phyloP scores from a whole-genome alignment of 1,284 basidiomycete genomes.

The Microstroma glucosiphilum region DNA sequence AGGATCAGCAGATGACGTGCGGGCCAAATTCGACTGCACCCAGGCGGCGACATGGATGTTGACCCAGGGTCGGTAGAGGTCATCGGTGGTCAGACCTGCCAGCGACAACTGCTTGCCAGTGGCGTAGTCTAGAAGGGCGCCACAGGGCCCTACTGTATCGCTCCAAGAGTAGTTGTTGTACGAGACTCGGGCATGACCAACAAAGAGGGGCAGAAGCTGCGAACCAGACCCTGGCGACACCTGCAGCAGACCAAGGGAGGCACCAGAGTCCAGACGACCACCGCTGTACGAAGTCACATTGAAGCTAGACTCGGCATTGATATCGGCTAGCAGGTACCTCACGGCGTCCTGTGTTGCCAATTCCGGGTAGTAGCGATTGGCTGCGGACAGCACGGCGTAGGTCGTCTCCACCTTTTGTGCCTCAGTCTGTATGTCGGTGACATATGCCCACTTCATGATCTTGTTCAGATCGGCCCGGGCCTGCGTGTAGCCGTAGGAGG shows the following conservation, averaged over 20 bases:
- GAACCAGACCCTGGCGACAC: constrained; percentile 32
- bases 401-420: constrained; percentile 38
- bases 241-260: constrained; percentile 41
- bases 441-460: constrained; percentile 42
- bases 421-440: constrained; percentile 27
- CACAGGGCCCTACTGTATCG: constrained; percentile 18
- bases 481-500: constrained; percentile 30
- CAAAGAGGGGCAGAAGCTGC: constrained; percentile 32
- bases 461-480: constrained; percentile 36
- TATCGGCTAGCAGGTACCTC: constrained; percentile 42
- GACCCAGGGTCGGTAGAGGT: constrained; percentile 45
- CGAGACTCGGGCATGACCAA: constrained; percentile 23
- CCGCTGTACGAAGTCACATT: constrained; percentile 19
- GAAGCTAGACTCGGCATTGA: constrained; percentile 47
- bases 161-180: constrained; percentile 34
- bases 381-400: constrained; percentile 39
- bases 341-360: constrained; percentile 30
- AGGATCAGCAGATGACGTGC: constrained; percentile 38
- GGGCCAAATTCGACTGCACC: constrained; percentile 42
- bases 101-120: constrained; percentile 28
- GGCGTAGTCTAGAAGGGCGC: constrained; percentile 33
- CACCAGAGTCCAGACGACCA: constrained; percentile 38
- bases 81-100: constrained; percentile 20
- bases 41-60: constrained; percentile 47
- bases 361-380: constrained; percentile 46